Conservation (phyloP, 768 basidiomycete genomes). For the Lactarius deliciosus region DNA sequence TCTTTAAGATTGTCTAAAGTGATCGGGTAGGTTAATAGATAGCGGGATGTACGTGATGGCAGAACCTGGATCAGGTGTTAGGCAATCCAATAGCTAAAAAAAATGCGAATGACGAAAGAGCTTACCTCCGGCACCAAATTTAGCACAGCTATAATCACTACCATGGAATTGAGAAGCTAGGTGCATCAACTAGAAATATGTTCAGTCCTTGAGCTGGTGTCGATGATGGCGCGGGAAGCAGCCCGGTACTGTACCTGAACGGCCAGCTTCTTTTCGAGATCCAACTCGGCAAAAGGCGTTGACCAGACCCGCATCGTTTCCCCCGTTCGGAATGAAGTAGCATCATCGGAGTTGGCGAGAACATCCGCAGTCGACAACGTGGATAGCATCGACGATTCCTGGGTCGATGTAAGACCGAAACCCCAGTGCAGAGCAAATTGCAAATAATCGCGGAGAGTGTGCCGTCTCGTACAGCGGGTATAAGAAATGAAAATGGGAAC, state of each 20-base stretch:
- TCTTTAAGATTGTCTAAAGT: constrained; percentile 28
- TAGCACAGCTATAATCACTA: constrained; percentile 30
- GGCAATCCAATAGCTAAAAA: not conserved
- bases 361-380: constrained; percentile 18
- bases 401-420: no score
- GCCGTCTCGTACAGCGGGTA: not conserved
- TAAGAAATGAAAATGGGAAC: not conserved
- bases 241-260: constrained; percentile 26
- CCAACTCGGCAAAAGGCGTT: constrained; percentile 16
- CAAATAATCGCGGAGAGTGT: not conserved
- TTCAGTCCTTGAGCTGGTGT: not conserved
- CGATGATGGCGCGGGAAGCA: not conserved
- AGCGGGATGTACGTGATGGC: constrained; percentile 27
- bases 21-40: constrained; percentile 29
- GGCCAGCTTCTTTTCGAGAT: constrained; percentile 28
- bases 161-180: constrained; percentile 31
- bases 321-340: constrained; percentile 2
- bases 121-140: constrained; percentile 29
- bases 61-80: constrained; percentile 22
- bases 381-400: constrained; percentile 19
- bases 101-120: not conserved
- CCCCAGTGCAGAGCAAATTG: not conserved
- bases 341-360: constrained; percentile 4
- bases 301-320: constrained; percentile 12
- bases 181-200: constrained; percentile 25